phyloP scores from a whole-genome alignment of 2,329 filamentous ascomycete species.

The Ophiostoma ips region DNA sequence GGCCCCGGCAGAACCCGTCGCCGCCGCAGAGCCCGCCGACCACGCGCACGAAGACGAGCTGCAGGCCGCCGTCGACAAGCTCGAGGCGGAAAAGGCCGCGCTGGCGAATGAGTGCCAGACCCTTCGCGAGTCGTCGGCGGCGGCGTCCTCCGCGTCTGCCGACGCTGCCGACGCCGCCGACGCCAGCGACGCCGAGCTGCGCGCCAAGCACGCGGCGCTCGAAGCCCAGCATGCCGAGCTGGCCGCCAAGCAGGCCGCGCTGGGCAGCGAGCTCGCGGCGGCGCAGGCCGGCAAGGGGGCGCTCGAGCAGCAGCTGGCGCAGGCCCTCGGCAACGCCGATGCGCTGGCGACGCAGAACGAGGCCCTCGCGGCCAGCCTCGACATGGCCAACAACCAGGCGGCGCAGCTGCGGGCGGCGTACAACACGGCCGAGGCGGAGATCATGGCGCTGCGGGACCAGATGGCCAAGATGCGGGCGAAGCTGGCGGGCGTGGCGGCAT shows the following conservation, averaged over 20 bases:
- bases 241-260: neutral
- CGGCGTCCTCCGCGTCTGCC: neutral
- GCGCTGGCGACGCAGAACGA: neutral
- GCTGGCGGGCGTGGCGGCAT: neutral
- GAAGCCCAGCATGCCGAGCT: slow-evolving; percentile 3
- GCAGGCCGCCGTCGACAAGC: neutral
- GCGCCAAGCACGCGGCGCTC: neutral
- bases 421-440: slow-evolving; percentile 5
- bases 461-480: slow-evolving; percentile 10
- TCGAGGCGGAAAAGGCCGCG: slow-evolving; percentile 1
- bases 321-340: neutral
- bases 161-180: neutral
- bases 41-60: neutral
- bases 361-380: neutral
- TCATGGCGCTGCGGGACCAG: slow-evolving; percentile 9
- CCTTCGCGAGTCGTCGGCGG: neutral
- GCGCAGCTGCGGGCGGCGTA: slow-evolving; percentile 3
- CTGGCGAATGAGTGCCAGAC: slow-evolving; percentile 3
- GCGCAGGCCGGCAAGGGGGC: neutral
- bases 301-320: neutral
- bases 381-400: neutral
- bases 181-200: neutral
- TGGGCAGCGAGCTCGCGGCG: neutral
- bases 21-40: neutral
- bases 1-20: neutral